phyloP scores from a whole-genome alignment of 106 monocot species.

The Platanthera zijinensis region DNA sequence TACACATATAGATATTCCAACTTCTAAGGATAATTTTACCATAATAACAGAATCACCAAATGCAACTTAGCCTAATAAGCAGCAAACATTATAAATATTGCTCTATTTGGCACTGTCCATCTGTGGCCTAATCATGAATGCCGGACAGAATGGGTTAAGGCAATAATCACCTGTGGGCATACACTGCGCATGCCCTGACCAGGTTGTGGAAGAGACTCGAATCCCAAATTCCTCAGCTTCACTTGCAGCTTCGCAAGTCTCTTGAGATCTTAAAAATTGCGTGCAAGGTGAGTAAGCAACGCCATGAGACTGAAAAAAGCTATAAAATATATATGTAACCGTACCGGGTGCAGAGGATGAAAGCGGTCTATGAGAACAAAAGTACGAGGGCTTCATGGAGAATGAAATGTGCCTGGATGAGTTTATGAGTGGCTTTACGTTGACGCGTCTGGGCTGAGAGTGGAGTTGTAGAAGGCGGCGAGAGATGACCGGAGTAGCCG shows the following conservation, averaged over 20 bases:
- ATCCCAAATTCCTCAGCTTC: not conserved
- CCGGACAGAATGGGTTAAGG: not conserved
- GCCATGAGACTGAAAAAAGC: not conserved
- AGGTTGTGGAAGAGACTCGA: not conserved
- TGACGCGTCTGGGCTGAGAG: too few relatives aligned
- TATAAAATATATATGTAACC: not conserved
- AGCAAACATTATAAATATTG: not conserved
- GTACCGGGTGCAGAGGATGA: not conserved
- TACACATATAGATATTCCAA: not conserved
- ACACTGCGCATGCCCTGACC: not conserved
- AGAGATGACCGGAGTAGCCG: not conserved
- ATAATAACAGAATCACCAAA: not conserved
- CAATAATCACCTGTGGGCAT: conserved; percentile 5
- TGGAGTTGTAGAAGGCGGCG: not conserved
- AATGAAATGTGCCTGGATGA: not conserved
- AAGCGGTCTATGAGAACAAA: not conserved
- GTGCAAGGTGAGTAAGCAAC: not conserved
- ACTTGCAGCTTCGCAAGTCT: not conserved
- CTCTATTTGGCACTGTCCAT: not conserved
- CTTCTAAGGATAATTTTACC: not conserved
- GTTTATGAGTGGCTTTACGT: not conserved
- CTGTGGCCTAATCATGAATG: not conserved
- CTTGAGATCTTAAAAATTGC: not conserved
- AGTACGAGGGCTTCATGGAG: not conserved
- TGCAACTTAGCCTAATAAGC: not conserved